Conservation (phyloP, 768 basidiomycete species). For the Lepiota venenata region DNA sequence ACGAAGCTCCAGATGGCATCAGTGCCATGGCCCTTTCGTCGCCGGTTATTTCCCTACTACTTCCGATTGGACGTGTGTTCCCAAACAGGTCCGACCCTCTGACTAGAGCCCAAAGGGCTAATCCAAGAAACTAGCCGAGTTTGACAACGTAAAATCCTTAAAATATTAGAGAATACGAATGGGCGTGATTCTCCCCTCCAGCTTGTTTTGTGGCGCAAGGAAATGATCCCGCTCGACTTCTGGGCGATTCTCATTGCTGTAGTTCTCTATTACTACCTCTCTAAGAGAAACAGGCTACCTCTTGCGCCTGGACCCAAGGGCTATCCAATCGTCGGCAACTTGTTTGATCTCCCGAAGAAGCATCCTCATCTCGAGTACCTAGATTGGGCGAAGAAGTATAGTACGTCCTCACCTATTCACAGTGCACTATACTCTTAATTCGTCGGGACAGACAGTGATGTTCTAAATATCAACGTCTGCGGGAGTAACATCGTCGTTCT, state of each 20-base stretch:
- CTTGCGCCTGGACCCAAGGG: slow-evolving; percentile 10
- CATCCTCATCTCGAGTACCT: slow-evolving; percentile 1
- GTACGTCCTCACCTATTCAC: background rate
- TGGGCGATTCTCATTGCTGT: background rate
- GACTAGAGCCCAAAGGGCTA: background rate
- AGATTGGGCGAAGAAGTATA: slow-evolving; percentile 11
- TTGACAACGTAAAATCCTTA: too few relatives aligned
- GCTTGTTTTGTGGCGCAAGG: background rate
- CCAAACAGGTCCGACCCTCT: background rate
- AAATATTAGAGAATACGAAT: too few relatives aligned
- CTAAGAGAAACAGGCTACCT: background rate
- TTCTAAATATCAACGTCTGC: slow-evolving; percentile 13
- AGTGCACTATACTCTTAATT: background rate
- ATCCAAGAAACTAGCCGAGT: too few relatives aligned
- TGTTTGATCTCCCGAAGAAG: slow-evolving; percentile 11
- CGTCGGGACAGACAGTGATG: slow-evolving; percentile 10
- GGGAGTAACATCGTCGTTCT: slow-evolving; percentile 37
- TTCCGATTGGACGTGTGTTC: background rate
- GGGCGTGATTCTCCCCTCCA: background rate
- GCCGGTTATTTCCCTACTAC: background rate
- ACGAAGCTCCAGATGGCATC: too few relatives aligned
- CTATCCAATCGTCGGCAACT: slow-evolving; percentile 9
- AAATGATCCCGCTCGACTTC: slow-evolving; percentile 1
- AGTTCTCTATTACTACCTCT: background rate
- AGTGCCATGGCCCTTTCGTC: background rate